Conservation (phyloP, 75 land plant genomes). For the Cupressus sempervirens region DNA sequence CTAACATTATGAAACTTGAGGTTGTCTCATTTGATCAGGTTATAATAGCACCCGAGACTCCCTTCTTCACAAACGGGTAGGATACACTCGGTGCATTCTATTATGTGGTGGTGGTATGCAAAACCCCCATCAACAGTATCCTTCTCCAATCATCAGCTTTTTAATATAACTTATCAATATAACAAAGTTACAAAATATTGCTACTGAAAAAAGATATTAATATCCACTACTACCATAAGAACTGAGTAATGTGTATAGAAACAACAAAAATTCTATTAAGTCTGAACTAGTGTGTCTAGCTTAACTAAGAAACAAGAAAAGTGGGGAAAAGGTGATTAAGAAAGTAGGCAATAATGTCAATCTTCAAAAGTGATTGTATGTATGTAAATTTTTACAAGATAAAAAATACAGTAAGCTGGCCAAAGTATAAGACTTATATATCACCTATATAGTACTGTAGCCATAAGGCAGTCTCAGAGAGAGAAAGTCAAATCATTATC, state of each 20-base stretch:
- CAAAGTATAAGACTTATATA: neutral
- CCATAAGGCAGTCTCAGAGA: neutral
- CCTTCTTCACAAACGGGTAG: too few species aligned
- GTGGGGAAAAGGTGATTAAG: neutral
- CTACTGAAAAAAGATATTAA: neutral
- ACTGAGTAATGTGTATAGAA: neutral
- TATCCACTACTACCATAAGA: neutral
- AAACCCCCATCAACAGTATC: too few species aligned
- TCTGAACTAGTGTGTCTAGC: neutral
- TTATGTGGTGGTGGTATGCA: too few species aligned
- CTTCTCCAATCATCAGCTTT: neutral
- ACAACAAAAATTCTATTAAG: neutral
- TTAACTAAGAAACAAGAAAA: neutral
- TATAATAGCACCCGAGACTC: too few species aligned
- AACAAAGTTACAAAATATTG: neutral
- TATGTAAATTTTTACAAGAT: neutral
- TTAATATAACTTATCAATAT: too few species aligned
- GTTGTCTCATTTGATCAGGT: too few species aligned
- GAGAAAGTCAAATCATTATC: neutral
- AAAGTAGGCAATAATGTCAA: neutral
- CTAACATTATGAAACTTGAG: too few species aligned
- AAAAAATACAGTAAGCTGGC: neutral
- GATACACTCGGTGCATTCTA: too few species aligned
- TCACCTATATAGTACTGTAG: neutral
- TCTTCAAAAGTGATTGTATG: neutral